A percentile compares a stretch with the other conserved stretches of the same genome.
These are phyloP conservation scores for Hyaloscypha bicolor DNA, from an alignment of 495 filamentous ascomycete species.

Conservation along the genomic window DNA sequence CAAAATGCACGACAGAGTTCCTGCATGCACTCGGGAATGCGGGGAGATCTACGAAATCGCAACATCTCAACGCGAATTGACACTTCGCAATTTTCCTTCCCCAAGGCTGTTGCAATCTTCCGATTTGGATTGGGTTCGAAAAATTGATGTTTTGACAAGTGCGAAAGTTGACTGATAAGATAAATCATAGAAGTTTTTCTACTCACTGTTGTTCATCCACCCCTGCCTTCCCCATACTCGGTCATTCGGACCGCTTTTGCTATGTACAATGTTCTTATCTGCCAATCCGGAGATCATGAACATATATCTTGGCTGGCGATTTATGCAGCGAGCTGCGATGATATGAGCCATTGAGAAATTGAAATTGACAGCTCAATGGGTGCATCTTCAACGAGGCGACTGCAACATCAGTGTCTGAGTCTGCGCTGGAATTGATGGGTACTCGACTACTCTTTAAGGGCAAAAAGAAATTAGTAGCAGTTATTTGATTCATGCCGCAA, in stretches of 20 bases:
- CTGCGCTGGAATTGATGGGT: background rate
- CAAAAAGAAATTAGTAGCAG: background rate
- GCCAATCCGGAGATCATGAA: too few species aligned
- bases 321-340: background rate
- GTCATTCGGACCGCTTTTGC: too few species aligned
- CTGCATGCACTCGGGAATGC: background rate
- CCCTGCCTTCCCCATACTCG: too few species aligned
- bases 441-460: background rate
- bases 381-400: background rate
- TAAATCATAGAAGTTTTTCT: background rate
- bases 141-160: background rate
- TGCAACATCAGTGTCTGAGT: background rate
- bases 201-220: background rate
- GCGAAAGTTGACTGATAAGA: background rate
- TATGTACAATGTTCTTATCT: too few species aligned
- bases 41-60: conserved; percentile 9
- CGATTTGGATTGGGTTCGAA: background rate
- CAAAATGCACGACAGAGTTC: conserved; percentile 3
- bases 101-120: background rate
- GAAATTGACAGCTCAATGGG: background rate
- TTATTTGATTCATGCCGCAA: background rate
- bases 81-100: background rate
- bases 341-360: background rate
- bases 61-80: background rate
- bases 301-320: background rate